Evolutionary conservation across 768 basidiomycete species (phyloP).

Genomic region (Tulasnella sp.): DNA sequence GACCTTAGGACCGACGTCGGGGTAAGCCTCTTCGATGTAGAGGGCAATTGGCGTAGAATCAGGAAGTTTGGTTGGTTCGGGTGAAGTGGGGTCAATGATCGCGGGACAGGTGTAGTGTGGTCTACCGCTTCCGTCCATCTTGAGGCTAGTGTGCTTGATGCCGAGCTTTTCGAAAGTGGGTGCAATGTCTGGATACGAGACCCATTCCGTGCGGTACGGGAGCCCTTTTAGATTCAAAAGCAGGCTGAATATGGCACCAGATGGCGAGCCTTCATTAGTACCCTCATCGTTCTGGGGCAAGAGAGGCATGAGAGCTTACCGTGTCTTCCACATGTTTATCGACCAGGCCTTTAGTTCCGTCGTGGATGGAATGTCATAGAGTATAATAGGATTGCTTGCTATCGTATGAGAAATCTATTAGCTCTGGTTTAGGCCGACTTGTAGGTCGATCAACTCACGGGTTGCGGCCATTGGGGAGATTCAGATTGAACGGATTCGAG

Average conservation of each 20-base stretch:
- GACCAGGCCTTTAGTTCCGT: slow-evolving; percentile 9
- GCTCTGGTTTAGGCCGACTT: not conserved
- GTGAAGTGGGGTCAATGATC: slow-evolving; percentile 61
- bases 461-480: not conserved
- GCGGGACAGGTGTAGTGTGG: slow-evolving; percentile 69
- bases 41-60: slow-evolving; percentile 67
- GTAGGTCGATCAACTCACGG: not conserved
- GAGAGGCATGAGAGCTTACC: not conserved
- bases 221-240: slow-evolving; percentile 31
- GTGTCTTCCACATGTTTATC: slow-evolving; percentile 31
- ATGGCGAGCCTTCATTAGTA: not conserved
- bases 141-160: slow-evolving; percentile 37
- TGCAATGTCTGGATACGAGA: slow-evolving; percentile 39
- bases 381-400: slow-evolving; percentile 19
- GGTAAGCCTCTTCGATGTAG: slow-evolving; percentile 69
- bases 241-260: not conserved
- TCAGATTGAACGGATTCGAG: not conserved
- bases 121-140: slow-evolving; percentile 35
- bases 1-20: slow-evolving; percentile 60
- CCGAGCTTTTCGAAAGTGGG: slow-evolving; percentile 37
- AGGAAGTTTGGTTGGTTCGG: slow-evolving; percentile 54
- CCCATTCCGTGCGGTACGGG: slow-evolving; percentile 35
- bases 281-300: not conserved
- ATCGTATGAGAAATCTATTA: not conserved
- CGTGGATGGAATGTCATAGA: slow-evolving; percentile 33